Conservation (phyloP, 768 basidiomycete species). For the Rhizopogon sp. region DNA sequence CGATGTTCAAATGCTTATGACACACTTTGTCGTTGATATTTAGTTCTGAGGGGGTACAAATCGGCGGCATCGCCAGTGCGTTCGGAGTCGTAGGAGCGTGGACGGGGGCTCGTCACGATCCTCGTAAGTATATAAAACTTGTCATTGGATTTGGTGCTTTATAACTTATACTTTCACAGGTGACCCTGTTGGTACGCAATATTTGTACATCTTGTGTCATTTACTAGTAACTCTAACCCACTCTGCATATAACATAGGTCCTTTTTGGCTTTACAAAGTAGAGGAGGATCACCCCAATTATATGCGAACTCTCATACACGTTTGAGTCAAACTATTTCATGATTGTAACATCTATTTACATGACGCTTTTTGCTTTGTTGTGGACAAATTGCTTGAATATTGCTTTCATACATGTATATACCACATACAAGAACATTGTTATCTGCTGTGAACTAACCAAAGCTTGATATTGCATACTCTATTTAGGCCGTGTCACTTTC, state of each 20-base stretch:
- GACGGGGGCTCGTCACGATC: constrained; percentile 58
- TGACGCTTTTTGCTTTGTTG: not conserved
- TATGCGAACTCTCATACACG: constrained; percentile 22
- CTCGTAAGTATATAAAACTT: constrained; percentile 29
- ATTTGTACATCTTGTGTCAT: not conserved
- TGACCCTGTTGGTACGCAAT: constrained; percentile 59
- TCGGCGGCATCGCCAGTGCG: constrained; percentile 62
- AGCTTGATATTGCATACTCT: too few relatives aligned
- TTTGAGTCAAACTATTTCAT: not conserved
- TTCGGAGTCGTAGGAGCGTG: constrained; percentile 65
- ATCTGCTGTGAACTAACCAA: not conserved
- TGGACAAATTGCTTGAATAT: not conserved
- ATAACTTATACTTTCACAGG: constrained; percentile 24
- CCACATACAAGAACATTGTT: constrained; percentile 28
- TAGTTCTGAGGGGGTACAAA: constrained; percentile 64
- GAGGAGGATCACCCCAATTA: constrained; percentile 31
- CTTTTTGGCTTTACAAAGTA: constrained; percentile 72
- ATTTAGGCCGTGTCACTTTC: too few relatives aligned
- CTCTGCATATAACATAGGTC: constrained; percentile 35
- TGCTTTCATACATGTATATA: constrained; percentile 10
- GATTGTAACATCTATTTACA: not conserved
- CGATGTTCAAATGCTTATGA: not conserved
- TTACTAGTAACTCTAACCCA: not conserved
- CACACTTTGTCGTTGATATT: constrained; percentile 4
- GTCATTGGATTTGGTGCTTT: not conserved